These are phyloP conservation scores for Candida railenensis DNA, from an alignment of 805 yeast genomes.

Conservation along the genomic window DNA sequence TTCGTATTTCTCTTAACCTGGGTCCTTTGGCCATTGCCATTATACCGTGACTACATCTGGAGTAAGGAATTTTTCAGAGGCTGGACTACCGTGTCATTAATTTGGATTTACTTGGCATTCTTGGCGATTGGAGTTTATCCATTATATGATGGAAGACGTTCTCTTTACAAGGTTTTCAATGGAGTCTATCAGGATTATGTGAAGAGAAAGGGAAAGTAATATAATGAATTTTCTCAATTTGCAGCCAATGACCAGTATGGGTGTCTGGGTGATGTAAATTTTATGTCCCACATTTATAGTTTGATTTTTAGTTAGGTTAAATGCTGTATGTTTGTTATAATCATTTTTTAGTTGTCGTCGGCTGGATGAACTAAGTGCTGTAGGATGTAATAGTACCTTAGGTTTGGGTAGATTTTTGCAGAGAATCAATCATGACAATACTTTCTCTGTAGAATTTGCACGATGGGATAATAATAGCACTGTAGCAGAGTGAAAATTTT, in stretches of 20 bases:
- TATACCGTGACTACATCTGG: slow-evolving; percentile 43
- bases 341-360: too few species aligned
- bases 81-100: slow-evolving; percentile 33
- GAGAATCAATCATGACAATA: too few species aligned
- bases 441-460: too few species aligned
- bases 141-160: slow-evolving; percentile 32
- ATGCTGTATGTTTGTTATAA: too few species aligned
- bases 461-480: too few species aligned
- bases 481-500: too few species aligned
- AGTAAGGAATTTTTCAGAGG: slow-evolving; percentile 35
- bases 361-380: too few species aligned
- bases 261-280: background rate
- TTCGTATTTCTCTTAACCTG: slow-evolving; percentile 31
- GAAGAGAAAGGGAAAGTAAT: slow-evolving; percentile 5
- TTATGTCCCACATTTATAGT: too few species aligned
- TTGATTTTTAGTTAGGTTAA: too few species aligned
- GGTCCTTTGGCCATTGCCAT: slow-evolving; percentile 44
- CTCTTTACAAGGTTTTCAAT: slow-evolving; percentile 18
- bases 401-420: too few species aligned
- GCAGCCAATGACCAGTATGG: background rate
- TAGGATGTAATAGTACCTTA: too few species aligned
- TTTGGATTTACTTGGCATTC: slow-evolving; percentile 40
- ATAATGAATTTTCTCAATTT: too few species aligned
- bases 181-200: slow-evolving; percentile 19
- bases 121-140: slow-evolving; percentile 33